Evolutionary conservation across 2,329 filamentous ascomycete genomes (phyloP).

Genomic region (Aspergillus uvarum): DNA sequence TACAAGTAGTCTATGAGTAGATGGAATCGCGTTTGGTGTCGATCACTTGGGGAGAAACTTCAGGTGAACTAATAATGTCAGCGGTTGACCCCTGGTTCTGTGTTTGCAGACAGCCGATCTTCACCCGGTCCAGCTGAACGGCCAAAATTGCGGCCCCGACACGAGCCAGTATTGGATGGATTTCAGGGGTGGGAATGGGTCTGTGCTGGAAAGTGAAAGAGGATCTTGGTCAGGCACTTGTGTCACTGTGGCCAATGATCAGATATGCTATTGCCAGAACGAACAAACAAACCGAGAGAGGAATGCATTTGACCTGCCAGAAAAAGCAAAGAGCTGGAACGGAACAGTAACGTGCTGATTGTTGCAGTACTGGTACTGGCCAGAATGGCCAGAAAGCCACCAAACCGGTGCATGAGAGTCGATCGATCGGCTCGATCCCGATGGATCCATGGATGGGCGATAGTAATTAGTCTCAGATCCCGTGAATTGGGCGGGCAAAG

Average conservation of each 20-base stretch:
- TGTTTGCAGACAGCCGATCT: not conserved
- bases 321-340: not conserved
- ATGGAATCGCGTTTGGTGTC: not conserved
- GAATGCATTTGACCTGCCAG: not conserved
- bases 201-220: not conserved
- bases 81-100: not conserved
- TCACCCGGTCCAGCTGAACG: not conserved
- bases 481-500: not conserved
- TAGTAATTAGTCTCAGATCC: slow-evolving; percentile 2
- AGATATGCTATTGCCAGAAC: too few species aligned
- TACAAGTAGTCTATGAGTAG: too few species aligned
- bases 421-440: slow-evolving; percentile 1
- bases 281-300: too few species aligned
- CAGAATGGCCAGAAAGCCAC: not conserved
- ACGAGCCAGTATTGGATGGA: not conserved
- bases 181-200: not conserved
- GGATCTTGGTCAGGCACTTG: too few species aligned
- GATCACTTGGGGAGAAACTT: not conserved
- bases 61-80: not conserved
- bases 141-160: not conserved
- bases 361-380: too few species aligned
- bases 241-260: too few species aligned
- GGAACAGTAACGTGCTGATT: slow-evolving; percentile 1
- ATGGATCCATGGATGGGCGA: slow-evolving; percentile 4
- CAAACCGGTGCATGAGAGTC: not conserved